Evolutionary conservation across 208 protist genomes (phyloP).

Genomic region (Porcisia deanei): DNA sequence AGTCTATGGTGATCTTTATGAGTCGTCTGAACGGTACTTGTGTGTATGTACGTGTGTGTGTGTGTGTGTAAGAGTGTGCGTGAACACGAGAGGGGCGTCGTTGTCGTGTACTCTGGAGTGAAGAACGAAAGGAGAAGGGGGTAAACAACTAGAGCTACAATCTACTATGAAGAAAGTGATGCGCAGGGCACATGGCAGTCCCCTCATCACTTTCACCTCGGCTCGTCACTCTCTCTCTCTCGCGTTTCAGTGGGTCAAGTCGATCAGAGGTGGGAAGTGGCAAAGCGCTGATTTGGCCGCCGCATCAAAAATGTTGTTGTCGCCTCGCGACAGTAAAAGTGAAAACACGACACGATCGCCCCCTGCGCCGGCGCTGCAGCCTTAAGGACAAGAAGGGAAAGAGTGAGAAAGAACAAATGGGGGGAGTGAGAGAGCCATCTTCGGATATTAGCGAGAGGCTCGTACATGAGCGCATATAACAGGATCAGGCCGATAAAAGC

Average conservation of each 20-base stretch:
- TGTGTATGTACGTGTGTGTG: not conserved
- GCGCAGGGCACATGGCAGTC: too few species aligned
- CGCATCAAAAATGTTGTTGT: too few species aligned
- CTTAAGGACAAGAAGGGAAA: not conserved
- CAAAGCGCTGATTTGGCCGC: too few species aligned
- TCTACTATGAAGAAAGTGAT: not conserved
- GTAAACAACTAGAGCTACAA: not conserved
- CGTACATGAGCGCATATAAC: not conserved
- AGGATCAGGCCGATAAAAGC: not conserved
- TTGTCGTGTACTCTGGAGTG: not conserved
- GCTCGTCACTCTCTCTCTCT: too few species aligned
- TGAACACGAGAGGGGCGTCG: not conserved
- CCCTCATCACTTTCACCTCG: too few species aligned
- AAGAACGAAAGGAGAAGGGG: not conserved
- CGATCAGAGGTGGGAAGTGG: too few species aligned
- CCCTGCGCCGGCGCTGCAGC: not conserved
- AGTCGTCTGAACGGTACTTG: not conserved
- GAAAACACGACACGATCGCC: not conserved
- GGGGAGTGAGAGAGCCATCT: too few species aligned
- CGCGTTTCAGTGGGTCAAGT: too few species aligned
- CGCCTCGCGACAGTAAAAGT: not conserved
- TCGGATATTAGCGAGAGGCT: not conserved
- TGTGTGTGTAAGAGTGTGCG: not conserved
- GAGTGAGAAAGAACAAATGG: not conserved
- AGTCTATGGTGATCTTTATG: not conserved